Evolutionary conservation across 2,329 filamentous ascomycete genomes (phyloP).

Genomic region (Trichoderma hamatum): DNA sequence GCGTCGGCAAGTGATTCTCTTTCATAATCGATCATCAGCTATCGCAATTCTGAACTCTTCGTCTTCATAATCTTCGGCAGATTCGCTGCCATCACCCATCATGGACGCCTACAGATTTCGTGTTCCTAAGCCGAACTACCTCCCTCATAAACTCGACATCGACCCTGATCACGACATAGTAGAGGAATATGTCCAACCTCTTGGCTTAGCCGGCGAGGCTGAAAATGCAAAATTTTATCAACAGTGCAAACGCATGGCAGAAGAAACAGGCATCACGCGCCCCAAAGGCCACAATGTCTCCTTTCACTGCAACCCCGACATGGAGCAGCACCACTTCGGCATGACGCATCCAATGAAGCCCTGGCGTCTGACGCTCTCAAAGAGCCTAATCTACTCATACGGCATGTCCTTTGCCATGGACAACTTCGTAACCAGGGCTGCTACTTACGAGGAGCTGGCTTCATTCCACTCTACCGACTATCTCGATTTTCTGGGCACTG

Average conservation of each 20-base stretch:
- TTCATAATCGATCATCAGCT: neutral
- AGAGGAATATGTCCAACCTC: constrained; percentile 54
- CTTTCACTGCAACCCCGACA: constrained; percentile 91
- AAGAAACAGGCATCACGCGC: constrained; percentile 70
- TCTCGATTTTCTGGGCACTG: constrained; percentile 80
- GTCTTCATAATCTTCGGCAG: neutral
- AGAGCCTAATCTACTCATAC: constrained; percentile 91
- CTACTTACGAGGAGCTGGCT: constrained; percentile 84
- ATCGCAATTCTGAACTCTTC: neutral
- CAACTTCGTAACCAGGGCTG: constrained; percentile 80
- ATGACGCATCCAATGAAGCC: constrained; percentile 99
- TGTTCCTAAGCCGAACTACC: constrained; percentile 62
- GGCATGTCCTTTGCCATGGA: constrained; percentile 98
- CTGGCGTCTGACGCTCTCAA: constrained; percentile 93
- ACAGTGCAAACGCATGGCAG: constrained; percentile 60
- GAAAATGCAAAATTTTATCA: constrained; percentile 61
- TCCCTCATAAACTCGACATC: constrained; percentile 57
- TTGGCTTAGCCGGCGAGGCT: constrained; percentile 54
- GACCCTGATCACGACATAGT: constrained; percentile 57
- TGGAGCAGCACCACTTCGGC: constrained; percentile 96
- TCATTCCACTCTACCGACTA: constrained; percentile 89
- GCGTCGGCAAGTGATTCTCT: neutral
- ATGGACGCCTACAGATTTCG: constrained; percentile 55
- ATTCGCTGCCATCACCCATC: neutral
- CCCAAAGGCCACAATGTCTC: constrained; percentile 90